These are phyloP conservation scores for Pugionium cornutum DNA, from an alignment of 345 rosid genomes.

Conservation along the genomic window DNA sequence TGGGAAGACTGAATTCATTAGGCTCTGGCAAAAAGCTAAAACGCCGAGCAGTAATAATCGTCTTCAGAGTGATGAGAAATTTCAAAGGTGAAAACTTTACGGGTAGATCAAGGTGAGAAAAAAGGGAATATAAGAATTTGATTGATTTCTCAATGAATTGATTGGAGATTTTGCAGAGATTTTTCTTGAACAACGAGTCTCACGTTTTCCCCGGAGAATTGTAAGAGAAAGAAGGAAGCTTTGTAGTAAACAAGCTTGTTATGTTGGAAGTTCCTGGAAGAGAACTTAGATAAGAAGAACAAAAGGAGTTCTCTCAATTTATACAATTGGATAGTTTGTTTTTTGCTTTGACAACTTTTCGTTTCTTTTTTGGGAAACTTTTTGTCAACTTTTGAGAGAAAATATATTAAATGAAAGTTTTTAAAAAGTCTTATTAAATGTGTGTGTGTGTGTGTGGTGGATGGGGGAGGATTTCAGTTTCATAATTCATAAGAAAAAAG, in stretches of 20 bases:
- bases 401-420: neutral
- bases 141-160: slow-evolving; percentile 18
- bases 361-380: neutral
- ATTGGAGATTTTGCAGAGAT: slow-evolving; percentile 16
- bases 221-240: slow-evolving; percentile 3
- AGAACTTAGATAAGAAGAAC: neutral
- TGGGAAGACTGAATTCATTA: slow-evolving; percentile 25
- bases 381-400: neutral
- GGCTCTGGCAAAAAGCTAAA: slow-evolving; percentile 28
- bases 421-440: no score
- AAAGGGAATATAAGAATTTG: slow-evolving; percentile 11
- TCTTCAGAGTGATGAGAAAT: neutral
- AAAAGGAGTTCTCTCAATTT: slow-evolving; percentile 6
- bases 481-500: neutral
- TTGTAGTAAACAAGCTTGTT: slow-evolving; percentile 2
- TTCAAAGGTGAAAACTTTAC: slow-evolving; percentile 25
- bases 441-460: neutral
- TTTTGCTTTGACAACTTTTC: neutral
- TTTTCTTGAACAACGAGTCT: slow-evolving; percentile 20
- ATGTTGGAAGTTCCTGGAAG: slow-evolving; percentile 7
- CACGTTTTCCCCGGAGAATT: slow-evolving; percentile 3
- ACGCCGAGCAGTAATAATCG: slow-evolving; percentile 35
- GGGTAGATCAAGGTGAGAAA: slow-evolving; percentile 17
- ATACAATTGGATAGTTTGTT: neutral
- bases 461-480: neutral